Base-by-base conservation (phyloP, 441 rosid species). In the Geranium incanum region DNA sequence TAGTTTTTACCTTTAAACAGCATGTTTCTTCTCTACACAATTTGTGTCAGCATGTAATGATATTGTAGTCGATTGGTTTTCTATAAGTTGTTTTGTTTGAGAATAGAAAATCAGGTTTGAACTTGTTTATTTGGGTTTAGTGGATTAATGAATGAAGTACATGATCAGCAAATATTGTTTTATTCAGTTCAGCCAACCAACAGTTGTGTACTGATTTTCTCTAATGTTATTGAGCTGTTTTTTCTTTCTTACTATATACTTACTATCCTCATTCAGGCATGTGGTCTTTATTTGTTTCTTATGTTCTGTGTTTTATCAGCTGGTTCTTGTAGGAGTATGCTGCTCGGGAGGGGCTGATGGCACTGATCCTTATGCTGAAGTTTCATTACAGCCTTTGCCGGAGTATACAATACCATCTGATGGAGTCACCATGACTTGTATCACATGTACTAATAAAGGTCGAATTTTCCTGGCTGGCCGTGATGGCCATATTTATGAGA, bases 401-500 rank as follows among this genome's bases (percentile, higher is more conserved):
- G 99, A 92, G 78, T 95, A 95, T 75, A 80, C 91, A 16, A 82
- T 90, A 63, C 88, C 97, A 63, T 92, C 96, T 19, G 99, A 95
- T 85, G 99, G 98, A 70, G 88, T 95, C 74, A 87, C 97, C 38
- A 92, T 95, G 99, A 89, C 93, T 66, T 92, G 95, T 81, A 78
- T 95, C 45, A 80, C 89, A 36, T 89, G 93, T 76, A 86, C 98
- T 41, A 88, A 84, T 75, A 90, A 81, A 78, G 98, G 98, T 67
- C 88, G 98, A 16, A 86, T 95, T 80, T 88, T 92, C 86, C 79
- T 91, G 77, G 88, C 97, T 70, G 99, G 98, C 70, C 96, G 97
- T 67, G 98, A 95, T 81, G 93, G 96, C 38, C 97, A 92, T 77
- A 84, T 95, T 52, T 95, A 95, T 75, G 99, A 95, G 81, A 77